Evolutionary conservation across 768 basidiomycete species (phyloP).

Genomic region (Rhodocollybia butyracea): DNA sequence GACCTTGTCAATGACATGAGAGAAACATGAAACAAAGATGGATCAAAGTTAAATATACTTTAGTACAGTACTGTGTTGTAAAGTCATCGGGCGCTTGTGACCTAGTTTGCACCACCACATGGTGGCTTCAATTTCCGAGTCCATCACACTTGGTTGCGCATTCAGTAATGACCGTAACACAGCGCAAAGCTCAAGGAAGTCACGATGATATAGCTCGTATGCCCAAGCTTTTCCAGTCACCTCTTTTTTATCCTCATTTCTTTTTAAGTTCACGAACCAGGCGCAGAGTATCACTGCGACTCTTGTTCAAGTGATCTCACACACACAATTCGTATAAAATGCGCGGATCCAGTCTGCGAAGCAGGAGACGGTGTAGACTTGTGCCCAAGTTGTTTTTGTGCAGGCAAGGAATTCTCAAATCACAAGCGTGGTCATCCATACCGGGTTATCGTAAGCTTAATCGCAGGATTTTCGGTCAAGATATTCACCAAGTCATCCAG

Average conservation of each 20-base stretch:
- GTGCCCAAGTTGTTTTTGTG: slow-evolving; percentile 89
- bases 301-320: slow-evolving; percentile 85
- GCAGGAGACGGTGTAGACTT: slow-evolving; percentile 81
- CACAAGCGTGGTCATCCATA: slow-evolving; percentile 89
- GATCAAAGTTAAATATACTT: no score
- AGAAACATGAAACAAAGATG: no score
- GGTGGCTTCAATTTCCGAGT: no score
- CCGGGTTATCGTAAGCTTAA: slow-evolving; percentile 73
- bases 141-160: not conserved
- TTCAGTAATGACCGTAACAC: slow-evolving; percentile 59
- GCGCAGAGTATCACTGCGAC: slow-evolving; percentile 82
- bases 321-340: slow-evolving; percentile 95
- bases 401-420: slow-evolving; percentile 82
- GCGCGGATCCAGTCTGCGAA: slow-evolving; percentile 74
- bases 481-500: slow-evolving; percentile 35
- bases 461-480: not conserved
- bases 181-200: slow-evolving; percentile 60
- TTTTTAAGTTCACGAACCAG: slow-evolving; percentile 71
- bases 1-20: no score
- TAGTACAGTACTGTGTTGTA: no score
- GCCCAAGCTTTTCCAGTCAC: slow-evolving; percentile 17
- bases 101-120: not conserved
- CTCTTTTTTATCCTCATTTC: slow-evolving; percentile 3
- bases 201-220: slow-evolving; percentile 65
- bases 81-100: no score